Evolutionary conservation across 1,284 basidiomycete species (phyloP).

Genomic region (Moesziomyces sp.): DNA sequence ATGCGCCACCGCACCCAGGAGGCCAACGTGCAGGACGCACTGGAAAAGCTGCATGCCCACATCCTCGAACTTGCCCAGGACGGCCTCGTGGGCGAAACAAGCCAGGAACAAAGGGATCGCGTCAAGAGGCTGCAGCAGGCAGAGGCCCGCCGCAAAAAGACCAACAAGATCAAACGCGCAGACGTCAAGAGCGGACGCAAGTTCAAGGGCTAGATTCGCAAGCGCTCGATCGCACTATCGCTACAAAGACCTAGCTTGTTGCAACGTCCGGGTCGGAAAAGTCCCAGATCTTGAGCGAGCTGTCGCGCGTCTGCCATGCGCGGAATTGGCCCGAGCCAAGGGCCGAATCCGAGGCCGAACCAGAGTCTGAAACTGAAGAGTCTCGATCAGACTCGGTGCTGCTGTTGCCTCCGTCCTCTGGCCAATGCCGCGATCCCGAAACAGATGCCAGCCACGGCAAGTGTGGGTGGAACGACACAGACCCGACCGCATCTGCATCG

Average conservation of each 20-base stretch:
- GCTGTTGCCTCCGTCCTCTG: neutral
- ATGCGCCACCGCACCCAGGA: constrained; percentile 42
- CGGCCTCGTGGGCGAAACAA: constrained; percentile 40
- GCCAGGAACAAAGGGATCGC: constrained; percentile 26
- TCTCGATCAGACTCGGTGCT: constrained; percentile 11
- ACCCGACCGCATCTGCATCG: constrained; percentile 41
- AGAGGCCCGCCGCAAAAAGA: constrained; percentile 42
- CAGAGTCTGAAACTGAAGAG: neutral
- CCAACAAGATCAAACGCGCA: constrained; percentile 44
- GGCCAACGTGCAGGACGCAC: constrained; percentile 43
- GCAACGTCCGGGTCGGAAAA: constrained; percentile 15
- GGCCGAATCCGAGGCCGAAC: neutral
- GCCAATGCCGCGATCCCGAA: constrained; percentile 43
- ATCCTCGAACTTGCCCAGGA: constrained; percentile 33
- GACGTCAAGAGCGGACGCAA: constrained; percentile 49
- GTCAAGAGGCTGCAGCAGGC: constrained; percentile 36
- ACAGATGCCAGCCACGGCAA: constrained; percentile 36
- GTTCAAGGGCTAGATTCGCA: constrained; percentile 30
- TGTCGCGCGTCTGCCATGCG: constrained; percentile 36
- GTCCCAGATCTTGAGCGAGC: constrained; percentile 35
- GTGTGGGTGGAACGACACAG: constrained; percentile 41
- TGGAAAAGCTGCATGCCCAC: constrained; percentile 46
- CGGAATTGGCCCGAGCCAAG: neutral
- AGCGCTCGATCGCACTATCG: too few relatives aligned
- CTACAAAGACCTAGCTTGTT: too few relatives aligned